Evolutionary conservation across 148 eudicot genomes (phyloP), one percentile per base, ranked within the genome.

Genomic region (Selenicereus undatus): DNA sequence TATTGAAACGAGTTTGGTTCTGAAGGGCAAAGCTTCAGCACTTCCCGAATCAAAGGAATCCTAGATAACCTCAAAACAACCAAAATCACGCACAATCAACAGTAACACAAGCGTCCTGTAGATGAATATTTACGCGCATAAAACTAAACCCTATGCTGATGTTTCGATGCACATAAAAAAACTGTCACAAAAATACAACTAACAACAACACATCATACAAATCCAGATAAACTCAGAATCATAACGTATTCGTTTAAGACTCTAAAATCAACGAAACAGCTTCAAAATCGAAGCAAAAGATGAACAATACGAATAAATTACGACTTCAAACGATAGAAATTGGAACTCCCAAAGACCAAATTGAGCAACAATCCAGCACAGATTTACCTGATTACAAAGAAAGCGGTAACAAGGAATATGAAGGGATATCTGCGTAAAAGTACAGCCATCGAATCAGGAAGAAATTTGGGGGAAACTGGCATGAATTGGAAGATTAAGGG

Each of bases 301-400:
- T 39, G 43, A 39, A 39, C 43, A 4, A 39, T 0, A 27, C 16
- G 18, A 30, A 22, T 20, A 21, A 20, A n/a, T 5, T 18, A 22
- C 7, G 9, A 39, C 21, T 51, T 52, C 12, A 29, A 32, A 75
- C 4, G 9, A 20, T 48, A 29, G 45, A 58, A 71, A 39, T 21
- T 72, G 50, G 32, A 43, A n/a, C 26, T 11, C 6, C 54, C n/a
- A 42, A 73, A 45, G 29, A 39, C 11, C 30, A 79, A 69, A 42
- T 77, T n/a, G 0, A 68, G 45, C 54, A 54, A 60, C 26, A 72
- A 48, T 35, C 5, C 2, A 58, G 58, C 42, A 17, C 27, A 73
- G 17, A 80, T 32, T 80, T 2, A 84, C 86, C 86, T 84, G 83
- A 11, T 45, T 6, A 24, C 26, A 36, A 84, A 12, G 45, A 78